Base-by-base conservation (phyloP, 2,329 filamentous ascomycete species). In the Botrytis sinoallii region DNA sequence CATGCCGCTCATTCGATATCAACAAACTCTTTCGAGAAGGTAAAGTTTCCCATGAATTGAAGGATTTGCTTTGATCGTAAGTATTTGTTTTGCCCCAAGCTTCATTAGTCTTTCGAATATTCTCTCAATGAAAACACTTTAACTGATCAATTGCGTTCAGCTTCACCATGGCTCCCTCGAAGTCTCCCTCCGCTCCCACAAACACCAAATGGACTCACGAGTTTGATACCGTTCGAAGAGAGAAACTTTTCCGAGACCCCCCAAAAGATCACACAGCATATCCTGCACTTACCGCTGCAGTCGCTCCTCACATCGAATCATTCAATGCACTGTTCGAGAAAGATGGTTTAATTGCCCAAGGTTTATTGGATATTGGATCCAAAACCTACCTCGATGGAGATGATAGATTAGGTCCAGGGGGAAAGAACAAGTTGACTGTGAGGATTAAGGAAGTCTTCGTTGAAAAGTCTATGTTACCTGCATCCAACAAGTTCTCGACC, bases 271-370 rank as follows among this genome's bases (percentile, higher is more conserved):
- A 90, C 78, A 92, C 92, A 16, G 94, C 95, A 74, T 98, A 97
- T 81, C 96, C 96, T 22, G 88, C 92, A 35, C 89, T 99, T 66
- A 92, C 95, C 79, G 88, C 89, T 75, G 93, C 95, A n/a, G 91
- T 98, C 74, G 88, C 93, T 77, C 96, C 96, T 68, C 96, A 99
- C 83, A 92, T 98, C 79, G 91, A 98, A 80, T 96, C 96, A 10
- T 99, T 98, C 89, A 97, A 99, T 85, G 91, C 91, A 70, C 87
- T 98, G 66, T 97, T 98, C 81, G 89, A 90, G 46, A 86, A 88
- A 74, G 88, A 91, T 83, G 93, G 93, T 71, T 85, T 92, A 70
- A 82, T 99, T 71, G 89, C 92, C 68, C 90, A 93, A 77, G 94
- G 88, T 20, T 83, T 98, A 75, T 89, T 89, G 80, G 96, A 99